Percentiles rank a stretch among this genome's conserved stretches.
Conservation (phyloP, 164 flowering plant genomes). For the Piper longum region DNA sequence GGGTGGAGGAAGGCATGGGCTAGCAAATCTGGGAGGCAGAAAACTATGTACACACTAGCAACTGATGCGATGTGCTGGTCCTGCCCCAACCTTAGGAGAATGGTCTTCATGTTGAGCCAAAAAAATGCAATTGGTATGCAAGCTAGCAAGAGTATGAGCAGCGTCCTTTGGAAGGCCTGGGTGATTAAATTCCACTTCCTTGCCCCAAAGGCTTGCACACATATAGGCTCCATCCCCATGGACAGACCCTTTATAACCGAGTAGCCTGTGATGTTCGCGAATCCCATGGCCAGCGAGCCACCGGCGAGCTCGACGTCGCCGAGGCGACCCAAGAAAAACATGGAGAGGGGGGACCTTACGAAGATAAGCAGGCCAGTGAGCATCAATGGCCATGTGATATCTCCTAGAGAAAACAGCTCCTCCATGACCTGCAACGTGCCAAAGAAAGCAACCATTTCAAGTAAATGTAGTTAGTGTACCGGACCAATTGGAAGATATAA, state of each 20-base stretch:
- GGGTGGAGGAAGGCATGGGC: constrained; percentile 39
- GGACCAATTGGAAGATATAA: too few relatives aligned
- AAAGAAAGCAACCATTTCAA: background rate
- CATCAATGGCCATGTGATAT: constrained; percentile 37
- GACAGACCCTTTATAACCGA: constrained; percentile 54
- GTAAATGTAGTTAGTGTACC: background rate
- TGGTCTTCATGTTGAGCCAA: constrained; percentile 37
- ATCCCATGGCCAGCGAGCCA: constrained; percentile 47
- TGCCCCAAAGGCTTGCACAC: constrained; percentile 58
- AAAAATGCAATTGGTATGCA: constrained; percentile 44
- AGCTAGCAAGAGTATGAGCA: constrained; percentile 20
- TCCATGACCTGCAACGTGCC: constrained; percentile 17
- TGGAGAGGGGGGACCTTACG: constrained; percentile 33
- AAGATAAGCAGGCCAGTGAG: constrained; percentile 37
- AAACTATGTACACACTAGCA: constrained; percentile 32
- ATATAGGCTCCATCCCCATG: constrained; percentile 62
- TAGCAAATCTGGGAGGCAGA: constrained; percentile 41
- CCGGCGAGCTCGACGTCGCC: constrained; percentile 55
- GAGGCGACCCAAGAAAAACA: constrained; percentile 45
- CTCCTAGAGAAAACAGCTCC: constrained; percentile 33
- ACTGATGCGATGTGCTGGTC: constrained; percentile 29
- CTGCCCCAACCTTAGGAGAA: constrained; percentile 35
- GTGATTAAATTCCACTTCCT: constrained; percentile 33
- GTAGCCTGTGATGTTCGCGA: constrained; percentile 67
- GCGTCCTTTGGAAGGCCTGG: constrained; percentile 38